phyloP scores from a whole-genome alignment of 2,329 filamentous ascomycete species.

The Curvularia verruculosa region DNA sequence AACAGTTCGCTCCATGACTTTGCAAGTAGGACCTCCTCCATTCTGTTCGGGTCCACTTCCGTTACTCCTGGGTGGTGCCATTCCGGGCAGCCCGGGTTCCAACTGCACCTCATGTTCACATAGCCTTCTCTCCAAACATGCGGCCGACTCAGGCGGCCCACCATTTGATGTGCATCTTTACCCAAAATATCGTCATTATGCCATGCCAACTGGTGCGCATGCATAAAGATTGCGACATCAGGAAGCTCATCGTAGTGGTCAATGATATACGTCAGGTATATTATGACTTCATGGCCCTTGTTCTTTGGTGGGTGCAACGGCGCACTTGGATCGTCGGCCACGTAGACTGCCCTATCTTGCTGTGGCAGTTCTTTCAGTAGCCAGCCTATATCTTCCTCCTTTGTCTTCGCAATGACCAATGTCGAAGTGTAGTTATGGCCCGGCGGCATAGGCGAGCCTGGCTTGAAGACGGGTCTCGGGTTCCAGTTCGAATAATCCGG shows the following conservation, averaged over 20 bases:
- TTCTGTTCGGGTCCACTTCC: constrained; percentile 47
- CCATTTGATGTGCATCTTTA: constrained; percentile 53
- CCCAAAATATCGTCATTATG: constrained; percentile 62
- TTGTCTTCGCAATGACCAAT: constrained; percentile 61
- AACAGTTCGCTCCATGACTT: constrained; percentile 57
- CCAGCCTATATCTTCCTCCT: constrained; percentile 61
- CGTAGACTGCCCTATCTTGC: constrained; percentile 57
- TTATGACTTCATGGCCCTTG: constrained; percentile 68
- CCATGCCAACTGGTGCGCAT: constrained; percentile 64
- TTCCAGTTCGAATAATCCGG: constrained; percentile 48
- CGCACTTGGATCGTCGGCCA: constrained; percentile 58
- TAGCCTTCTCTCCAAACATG: constrained; percentile 59
- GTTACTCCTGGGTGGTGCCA: constrained; percentile 59
- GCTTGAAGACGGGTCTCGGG: constrained; percentile 42
- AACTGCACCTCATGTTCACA: constrained; percentile 62
- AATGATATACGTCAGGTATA: constrained; percentile 67
- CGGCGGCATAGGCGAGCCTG: constrained; percentile 46
- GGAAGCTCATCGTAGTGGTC: constrained; percentile 66
- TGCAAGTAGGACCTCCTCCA: constrained; percentile 54
- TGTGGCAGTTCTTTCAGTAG: constrained; percentile 59
- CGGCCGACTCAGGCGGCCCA: constrained; percentile 53
- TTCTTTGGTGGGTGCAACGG: constrained; percentile 59
- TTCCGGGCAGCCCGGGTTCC: constrained; percentile 61
- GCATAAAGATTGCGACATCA: constrained; percentile 66
- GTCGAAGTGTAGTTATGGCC: constrained; percentile 60